Base-by-base conservation (phyloP, 2,329 filamentous ascomycete species). In the Ceratocystis ficicola region DNA sequence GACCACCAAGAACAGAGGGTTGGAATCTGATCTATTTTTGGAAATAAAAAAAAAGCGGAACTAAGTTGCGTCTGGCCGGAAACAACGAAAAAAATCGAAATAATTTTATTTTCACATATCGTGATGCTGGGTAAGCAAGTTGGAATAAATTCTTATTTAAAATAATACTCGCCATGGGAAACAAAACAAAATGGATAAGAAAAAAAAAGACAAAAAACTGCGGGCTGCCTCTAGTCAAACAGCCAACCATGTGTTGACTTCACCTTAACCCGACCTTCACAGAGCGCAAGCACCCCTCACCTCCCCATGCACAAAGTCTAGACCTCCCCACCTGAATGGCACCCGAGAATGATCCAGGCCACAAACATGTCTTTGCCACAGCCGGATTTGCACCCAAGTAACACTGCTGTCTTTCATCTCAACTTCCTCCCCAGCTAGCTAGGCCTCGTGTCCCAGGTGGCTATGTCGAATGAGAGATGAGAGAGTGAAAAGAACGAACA, bases 341-440 rank as follows among this genome's bases (percentile, higher is more conserved):
- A 20, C 55, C 55, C 55, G 30, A 59, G 30, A 32, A 59, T 59
- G 55, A 59, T 59, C 55, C 55, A 59, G 55, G 55, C 55, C 55
- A 30, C 55, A 59, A 32, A 59, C 55, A 59, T 59, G 55, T 59
- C 55, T 59, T 59, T 59, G 55, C 55, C 55, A 32, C 55, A 59
- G 30, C 28, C 28, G 55, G 55, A 32, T n/a, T 59, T 59, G 55
- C 25, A 59, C 28, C 52, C 55, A 30, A 25, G 55, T 30, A 17
- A 32, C 28, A 59, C 55, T n/a, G 22, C 7, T 59, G 55, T 59
- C 55, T 59, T 30, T 59, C 55, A n/a, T 59, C 25, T 59, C 55
- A 59, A 59, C 55, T 32, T 59, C 28, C 25, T 32, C 20, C 48
- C 48, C 17, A 5, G 48, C 5, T 10, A 20, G 17, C n/a, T 52